Evolutionary conservation across 208 protist species (phyloP).

Genomic region (Leptomonas seymouri): DNA sequence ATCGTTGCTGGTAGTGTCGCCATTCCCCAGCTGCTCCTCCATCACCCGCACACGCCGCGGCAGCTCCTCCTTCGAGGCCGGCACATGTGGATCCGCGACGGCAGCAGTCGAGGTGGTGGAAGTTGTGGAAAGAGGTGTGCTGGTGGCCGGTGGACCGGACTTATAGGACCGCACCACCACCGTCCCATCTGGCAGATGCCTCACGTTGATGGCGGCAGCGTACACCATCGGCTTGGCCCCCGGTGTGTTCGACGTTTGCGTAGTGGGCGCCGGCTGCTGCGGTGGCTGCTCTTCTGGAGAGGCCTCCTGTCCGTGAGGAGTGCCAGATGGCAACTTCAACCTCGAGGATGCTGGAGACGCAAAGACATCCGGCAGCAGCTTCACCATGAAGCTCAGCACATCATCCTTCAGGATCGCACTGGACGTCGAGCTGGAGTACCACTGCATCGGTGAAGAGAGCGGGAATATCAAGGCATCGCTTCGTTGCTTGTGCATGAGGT

Average conservation of each 20-base stretch:
- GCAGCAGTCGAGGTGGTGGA: background rate
- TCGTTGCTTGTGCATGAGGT: background rate
- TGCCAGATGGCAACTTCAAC: background rate
- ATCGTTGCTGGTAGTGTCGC: background rate
- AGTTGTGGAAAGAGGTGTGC: background rate
- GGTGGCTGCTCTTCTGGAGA: background rate
- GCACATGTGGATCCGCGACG: background rate
- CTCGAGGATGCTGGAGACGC: background rate
- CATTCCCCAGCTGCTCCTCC: conserved; percentile 6
- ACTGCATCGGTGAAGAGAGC: background rate
- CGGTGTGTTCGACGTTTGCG: background rate
- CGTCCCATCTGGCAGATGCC: conserved; percentile 5
- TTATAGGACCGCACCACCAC: conserved; percentile 6
- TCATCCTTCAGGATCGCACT: background rate
- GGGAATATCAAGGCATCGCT: background rate
- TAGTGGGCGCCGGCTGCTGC: background rate
- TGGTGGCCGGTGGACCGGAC: background rate
- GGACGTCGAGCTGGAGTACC: background rate
- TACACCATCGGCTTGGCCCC: conserved; percentile 8
- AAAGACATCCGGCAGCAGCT: background rate
- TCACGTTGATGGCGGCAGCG: conserved; percentile 10
- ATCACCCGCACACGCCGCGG: conserved; percentile 18
- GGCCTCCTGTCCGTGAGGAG: background rate
- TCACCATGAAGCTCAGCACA: conserved; percentile 3
- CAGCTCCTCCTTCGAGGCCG: background rate